These are phyloP conservation scores for Jatropha podagrica DNA, from an alignment of 441 rosid species.

Conservation along the genomic window DNA sequence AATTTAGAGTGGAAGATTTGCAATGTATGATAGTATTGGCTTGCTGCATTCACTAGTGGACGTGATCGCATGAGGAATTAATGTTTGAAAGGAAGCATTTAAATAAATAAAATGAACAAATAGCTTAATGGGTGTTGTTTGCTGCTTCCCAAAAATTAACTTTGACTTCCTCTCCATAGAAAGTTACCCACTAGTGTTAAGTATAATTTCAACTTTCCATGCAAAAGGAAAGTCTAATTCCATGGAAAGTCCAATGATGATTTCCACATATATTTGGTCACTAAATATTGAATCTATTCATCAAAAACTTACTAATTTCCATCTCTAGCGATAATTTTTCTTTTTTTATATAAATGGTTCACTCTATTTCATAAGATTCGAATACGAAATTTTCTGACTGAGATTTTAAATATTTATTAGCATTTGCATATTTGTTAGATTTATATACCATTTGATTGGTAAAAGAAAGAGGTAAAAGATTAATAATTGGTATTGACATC, in stretches of 20 bases:
- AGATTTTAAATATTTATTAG: no score
- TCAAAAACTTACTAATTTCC: not conserved
- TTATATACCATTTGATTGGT: no score
- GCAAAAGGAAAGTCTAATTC: conserved; percentile 10
- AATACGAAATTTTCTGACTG: no score
- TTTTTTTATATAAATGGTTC: no score
- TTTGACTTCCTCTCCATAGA: conserved; percentile 10
- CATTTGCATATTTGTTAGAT: no score
- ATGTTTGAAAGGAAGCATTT: not conserved
- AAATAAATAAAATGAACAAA: not conserved
- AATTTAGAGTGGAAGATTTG: not conserved
- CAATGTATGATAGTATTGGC: not conserved
- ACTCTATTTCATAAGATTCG: no score
- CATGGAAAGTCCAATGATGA: not conserved
- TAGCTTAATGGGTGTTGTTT: not conserved
- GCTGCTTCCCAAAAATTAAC: not conserved
- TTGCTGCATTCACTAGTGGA: not conserved
- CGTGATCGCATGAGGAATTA: not conserved
- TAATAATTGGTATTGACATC: not conserved
- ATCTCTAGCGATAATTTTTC: not conserved
- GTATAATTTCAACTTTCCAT: conserved; percentile 16
- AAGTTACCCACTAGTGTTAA: conserved; percentile 5
- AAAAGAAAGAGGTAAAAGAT: no score
- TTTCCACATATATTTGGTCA: not conserved
- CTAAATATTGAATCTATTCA: not conserved